Percentiles rank a stretch among this genome's conserved stretches.
These are phyloP conservation scores for Gossypium davidsonii DNA, from an alignment of 441 rosid species.

Conservation along the genomic window DNA sequence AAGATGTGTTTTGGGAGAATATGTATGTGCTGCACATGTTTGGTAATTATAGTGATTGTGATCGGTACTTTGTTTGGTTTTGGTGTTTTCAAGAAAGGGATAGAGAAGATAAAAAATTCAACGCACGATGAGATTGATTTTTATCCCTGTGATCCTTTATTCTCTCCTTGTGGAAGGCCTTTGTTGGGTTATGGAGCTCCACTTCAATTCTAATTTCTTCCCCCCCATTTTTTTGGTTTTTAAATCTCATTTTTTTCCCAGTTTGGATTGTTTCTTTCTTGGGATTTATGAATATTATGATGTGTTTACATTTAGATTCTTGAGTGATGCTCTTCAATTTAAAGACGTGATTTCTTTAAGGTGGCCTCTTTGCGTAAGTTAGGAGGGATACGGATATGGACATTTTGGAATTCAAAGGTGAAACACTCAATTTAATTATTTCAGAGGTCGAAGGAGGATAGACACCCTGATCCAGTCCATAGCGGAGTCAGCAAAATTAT, in stretches of 20 bases:
- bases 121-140: constrained; percentile 18
- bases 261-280: background rate
- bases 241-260: background rate
- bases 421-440: too few species aligned
- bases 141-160: constrained; percentile 8
- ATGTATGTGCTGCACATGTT: constrained; percentile 64
- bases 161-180: constrained; percentile 24
- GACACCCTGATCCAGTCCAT: too few species aligned
- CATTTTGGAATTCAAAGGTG: too few species aligned
- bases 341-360: too few species aligned
- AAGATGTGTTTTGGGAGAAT: constrained; percentile 62
- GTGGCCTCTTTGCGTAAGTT: too few species aligned
- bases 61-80: constrained; percentile 71
- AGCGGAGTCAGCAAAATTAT: too few species aligned
- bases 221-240: background rate
- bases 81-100: constrained; percentile 67
- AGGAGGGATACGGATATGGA: too few species aligned
- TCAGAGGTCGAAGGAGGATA: too few species aligned
- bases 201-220: constrained; percentile 16
- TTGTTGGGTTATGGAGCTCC: constrained; percentile 27
- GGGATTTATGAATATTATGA: too few species aligned
- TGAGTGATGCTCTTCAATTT: too few species aligned
- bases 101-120: constrained; percentile 53
- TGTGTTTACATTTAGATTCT: too few species aligned
- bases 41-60: constrained; percentile 48